Conservation (phyloP, 176 grass and related monocot genomes). For the Eremochloa ophiuroides region DNA sequence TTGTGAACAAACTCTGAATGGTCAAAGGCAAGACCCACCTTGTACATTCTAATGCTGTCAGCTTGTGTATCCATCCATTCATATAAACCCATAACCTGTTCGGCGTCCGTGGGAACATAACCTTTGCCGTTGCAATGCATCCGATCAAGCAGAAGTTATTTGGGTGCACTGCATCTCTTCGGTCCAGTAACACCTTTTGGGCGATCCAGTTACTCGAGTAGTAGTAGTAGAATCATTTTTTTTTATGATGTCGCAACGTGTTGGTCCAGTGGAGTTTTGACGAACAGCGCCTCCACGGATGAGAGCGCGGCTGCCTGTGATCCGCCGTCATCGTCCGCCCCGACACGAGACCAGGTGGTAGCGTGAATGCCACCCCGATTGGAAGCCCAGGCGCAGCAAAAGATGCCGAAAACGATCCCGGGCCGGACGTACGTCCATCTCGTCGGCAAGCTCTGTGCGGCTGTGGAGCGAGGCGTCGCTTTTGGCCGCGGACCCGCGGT, state of each 20-base stretch:
- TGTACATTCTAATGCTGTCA: slow-evolving; percentile 16
- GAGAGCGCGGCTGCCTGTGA: not conserved
- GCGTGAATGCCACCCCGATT: not conserved
- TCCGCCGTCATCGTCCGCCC: not conserved
- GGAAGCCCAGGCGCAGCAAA: not conserved
- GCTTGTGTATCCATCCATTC: not conserved
- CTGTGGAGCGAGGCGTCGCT: not conserved
- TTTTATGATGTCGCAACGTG: not conserved
- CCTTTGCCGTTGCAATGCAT: not conserved
- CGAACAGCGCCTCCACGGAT: not conserved
- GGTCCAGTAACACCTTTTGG: not conserved
- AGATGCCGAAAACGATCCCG: too few species aligned
- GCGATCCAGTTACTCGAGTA: not conserved
- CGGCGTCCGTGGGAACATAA: not conserved
- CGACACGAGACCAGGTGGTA: not conserved
- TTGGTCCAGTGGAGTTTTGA: slow-evolving; percentile 7
- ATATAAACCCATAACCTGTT: not conserved
- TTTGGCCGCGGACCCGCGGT: not conserved
- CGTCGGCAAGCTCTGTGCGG: not conserved
- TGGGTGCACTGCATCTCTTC: not conserved
- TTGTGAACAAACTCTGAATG: slow-evolving; percentile 19
- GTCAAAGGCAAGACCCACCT: not conserved
- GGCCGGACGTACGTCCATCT: not conserved
- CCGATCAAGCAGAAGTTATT: not conserved
- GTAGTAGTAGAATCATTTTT: too few species aligned